These are phyloP conservation scores for Candida pseudoviswanathii DNA, from an alignment of 1,139 yeast genomes.

Conservation along the genomic window DNA sequence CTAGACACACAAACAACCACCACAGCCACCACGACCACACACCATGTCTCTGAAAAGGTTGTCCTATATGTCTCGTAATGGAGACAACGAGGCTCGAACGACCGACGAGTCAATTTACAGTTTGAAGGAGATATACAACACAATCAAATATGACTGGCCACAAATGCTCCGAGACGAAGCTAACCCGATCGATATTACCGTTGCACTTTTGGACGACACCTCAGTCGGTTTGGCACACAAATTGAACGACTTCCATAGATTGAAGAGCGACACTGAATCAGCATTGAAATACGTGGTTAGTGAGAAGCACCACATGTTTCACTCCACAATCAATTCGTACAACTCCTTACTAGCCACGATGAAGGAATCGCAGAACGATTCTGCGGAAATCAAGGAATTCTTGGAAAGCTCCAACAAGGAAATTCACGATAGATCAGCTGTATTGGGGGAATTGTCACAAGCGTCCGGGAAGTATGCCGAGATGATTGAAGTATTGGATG, in stretches of 20 bases:
- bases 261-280: constrained; percentile 56
- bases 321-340: constrained; percentile 78
- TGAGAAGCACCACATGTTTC: constrained; percentile 83
- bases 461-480: constrained; percentile 65
- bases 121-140: constrained; percentile 39
- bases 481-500: constrained; percentile 69
- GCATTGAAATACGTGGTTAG: constrained; percentile 73
- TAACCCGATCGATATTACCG: constrained; percentile 82
- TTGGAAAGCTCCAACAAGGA: constrained; percentile 54
- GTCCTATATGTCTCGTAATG: constrained; percentile 12
- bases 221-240: constrained; percentile 87
- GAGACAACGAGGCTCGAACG: constrained; percentile 7
- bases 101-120: constrained; percentile 36
- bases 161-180: constrained; percentile 43
- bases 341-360: constrained; percentile 60
- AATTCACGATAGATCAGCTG: constrained; percentile 55
- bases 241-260: constrained; percentile 55
- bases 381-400: constrained; percentile 52
- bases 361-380: constrained; percentile 56
- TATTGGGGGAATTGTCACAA: constrained; percentile 64
- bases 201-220: constrained; percentile 78
- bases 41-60: constrained; percentile 14
- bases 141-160: constrained; percentile 50
- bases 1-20: not conserved
- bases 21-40: not conserved